Percentiles rank a stretch among this genome's conserved stretches.
Conservation (phyloP, 805 yeast genomes). For the Martiniozyma abietophila region DNA sequence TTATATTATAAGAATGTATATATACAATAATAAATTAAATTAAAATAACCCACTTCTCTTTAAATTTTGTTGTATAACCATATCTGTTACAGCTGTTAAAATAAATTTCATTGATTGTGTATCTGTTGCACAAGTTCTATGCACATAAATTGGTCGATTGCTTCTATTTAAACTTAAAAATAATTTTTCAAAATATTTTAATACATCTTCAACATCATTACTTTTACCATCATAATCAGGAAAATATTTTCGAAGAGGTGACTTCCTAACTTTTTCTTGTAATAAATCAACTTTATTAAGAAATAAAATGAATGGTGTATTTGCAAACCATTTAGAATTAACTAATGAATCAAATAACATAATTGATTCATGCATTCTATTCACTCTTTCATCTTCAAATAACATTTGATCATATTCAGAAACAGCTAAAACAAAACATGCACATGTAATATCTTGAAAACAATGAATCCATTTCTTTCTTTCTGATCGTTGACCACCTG, state of each 20-base stretch:
- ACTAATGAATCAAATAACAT: conserved; percentile 74
- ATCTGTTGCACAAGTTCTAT: conserved; percentile 94
- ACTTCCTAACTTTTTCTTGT: conserved; percentile 53
- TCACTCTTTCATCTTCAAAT: conserved; percentile 82
- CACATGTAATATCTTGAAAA: conserved; percentile 82
- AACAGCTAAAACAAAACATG: conserved; percentile 80
- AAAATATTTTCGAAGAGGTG: conserved; percentile 64
- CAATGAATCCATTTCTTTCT: conserved; percentile 93
- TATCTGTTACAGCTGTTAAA: conserved; percentile 84
- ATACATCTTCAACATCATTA: conserved; percentile 55
- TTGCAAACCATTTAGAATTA: conserved; percentile 75
- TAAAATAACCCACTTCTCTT: conserved; percentile 67
- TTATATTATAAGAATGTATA: too few relatives aligned
- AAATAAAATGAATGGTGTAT: conserved; percentile 84
- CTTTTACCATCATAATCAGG: conserved; percentile 69
- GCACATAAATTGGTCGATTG: conserved; percentile 76
- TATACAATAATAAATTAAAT: too few relatives aligned
- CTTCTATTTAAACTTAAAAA: conserved; percentile 56
- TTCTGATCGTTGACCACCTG: conserved; percentile 93
- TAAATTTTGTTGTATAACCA: conserved; percentile 76
- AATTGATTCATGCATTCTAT: conserved; percentile 86
- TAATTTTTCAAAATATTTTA: conserved; percentile 59
- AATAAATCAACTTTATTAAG: conserved; percentile 83
- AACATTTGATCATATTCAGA: conserved; percentile 88
- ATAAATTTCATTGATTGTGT: conserved; percentile 83